A percentile compares a stretch with the other conserved stretches of the same genome.
phyloP scores from a whole-genome alignment of 2,329 filamentous ascomycete species.

The Paecilomyces sp. region DNA sequence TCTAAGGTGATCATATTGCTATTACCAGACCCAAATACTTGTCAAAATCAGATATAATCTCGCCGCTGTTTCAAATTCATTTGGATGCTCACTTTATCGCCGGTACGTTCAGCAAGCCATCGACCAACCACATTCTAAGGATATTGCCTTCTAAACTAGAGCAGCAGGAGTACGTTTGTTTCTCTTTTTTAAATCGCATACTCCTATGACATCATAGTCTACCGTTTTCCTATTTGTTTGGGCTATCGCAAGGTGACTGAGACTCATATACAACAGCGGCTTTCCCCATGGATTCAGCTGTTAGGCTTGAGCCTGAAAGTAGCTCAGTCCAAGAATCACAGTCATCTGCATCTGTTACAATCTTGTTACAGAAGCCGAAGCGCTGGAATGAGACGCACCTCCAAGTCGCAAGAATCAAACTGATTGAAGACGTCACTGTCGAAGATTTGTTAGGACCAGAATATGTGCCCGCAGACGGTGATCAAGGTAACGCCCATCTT shows the following conservation, averaged over 20 bases:
- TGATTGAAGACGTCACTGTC: not conserved
- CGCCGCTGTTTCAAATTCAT: too few relatives aligned
- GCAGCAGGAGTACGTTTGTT: too few relatives aligned
- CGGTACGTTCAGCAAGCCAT: too few relatives aligned
- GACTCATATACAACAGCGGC: not conserved
- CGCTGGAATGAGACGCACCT: not conserved
- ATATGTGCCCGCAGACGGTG: not conserved
- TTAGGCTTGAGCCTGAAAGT: not conserved
- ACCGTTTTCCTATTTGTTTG: not conserved
- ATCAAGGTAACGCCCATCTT: not conserved
- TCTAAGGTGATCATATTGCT: too few relatives aligned
- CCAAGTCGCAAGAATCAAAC: not conserved
- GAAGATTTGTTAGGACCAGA: not conserved
- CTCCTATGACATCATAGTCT: not conserved
- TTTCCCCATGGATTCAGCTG: not conserved
- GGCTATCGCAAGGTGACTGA: not conserved
- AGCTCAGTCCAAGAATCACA: not conserved
- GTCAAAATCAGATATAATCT: too few relatives aligned
- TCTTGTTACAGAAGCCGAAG: not conserved
- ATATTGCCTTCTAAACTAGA: too few relatives aligned
- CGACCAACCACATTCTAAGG: too few relatives aligned
- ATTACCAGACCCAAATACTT: too few relatives aligned
- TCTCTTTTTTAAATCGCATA: too few relatives aligned
- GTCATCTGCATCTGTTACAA: not conserved
- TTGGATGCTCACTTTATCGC: too few relatives aligned